Base-by-base conservation (phyloP, 441 rosid genomes). In the Metrosideros polymorpha region DNA sequence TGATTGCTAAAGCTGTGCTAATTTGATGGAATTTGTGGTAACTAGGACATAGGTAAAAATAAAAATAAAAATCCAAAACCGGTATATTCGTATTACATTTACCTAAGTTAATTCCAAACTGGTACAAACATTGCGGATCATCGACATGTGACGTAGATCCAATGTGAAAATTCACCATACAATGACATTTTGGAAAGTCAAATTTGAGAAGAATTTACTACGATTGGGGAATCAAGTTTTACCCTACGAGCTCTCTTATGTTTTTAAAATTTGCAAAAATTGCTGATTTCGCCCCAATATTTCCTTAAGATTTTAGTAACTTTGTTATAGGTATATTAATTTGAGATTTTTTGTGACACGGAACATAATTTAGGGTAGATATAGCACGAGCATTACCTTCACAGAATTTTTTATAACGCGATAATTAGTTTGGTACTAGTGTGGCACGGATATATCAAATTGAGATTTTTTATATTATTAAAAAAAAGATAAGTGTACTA, bases 301-400 rank as follows among this genome's bases (percentile, higher is more conserved):
- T 2, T 3, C 1, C 0, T 6, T 15, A 82, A n/a, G 2, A 49
- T 15, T 0, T 2, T 1, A 0, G 0, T 49, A 50, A 9, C 2
- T 19, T 10, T 66, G 1, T 66, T 4, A 35, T 6, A 25, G 9
- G 9, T 55, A 3, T 5, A 10, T 3, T 29, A 1, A 12, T 10
- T 25, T 10, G 6, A 0, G 6, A 55, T 0, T 63, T 63, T 32
- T 63, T 6, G 1, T 63, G 7, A 4, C 12, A n/a, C 0, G 0
- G n/a, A n/a, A n/a, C n/a, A n/a, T n/a, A n/a, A n/a, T n/a, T n/a
- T n/a, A n/a, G n/a, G n/a, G n/a, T n/a, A n/a, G n/a, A n/a, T n/a
- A n/a, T n/a, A n/a, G n/a, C n/a, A n/a, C n/a, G n/a, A n/a, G n/a
- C n/a, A n/a, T n/a, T n/a, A n/a, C n/a, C n/a, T n/a, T n/a, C n/a